Conservation (phyloP, 1,284 basidiomycete species). For the Kalmanozyma brasiliensis region DNA sequence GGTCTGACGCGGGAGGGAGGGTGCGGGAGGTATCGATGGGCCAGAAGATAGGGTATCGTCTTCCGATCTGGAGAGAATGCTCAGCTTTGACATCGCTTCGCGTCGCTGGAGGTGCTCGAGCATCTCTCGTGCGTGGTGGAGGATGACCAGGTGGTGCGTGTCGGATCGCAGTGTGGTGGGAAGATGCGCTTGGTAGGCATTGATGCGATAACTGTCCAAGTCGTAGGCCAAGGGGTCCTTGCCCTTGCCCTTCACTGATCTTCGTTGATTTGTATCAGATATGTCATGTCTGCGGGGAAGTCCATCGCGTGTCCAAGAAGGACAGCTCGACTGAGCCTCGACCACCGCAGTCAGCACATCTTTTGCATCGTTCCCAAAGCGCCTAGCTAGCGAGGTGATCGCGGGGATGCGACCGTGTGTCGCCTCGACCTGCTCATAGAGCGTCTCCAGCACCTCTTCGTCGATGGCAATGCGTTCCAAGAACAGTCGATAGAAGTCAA, state of each 20-base stretch:
- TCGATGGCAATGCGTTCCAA: slow-evolving; percentile 39
- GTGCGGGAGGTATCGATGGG: background rate
- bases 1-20: slow-evolving; percentile 12
- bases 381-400: slow-evolving; percentile 14
- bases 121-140: slow-evolving; percentile 43
- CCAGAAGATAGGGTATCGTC: background rate
- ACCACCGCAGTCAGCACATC: slow-evolving; percentile 43
- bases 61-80: background rate
- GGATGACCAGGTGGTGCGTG: slow-evolving; percentile 42
- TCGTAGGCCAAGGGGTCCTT: slow-evolving; percentile 5
- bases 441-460: slow-evolving; percentile 29
- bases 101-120: slow-evolving; percentile 51
- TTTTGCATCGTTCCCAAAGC: slow-evolving; percentile 44
- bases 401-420: slow-evolving; percentile 20
- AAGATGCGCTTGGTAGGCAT: slow-evolving; percentile 36
- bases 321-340: slow-evolving; percentile 26
- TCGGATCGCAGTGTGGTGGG: slow-evolving; percentile 40
- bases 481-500: slow-evolving; percentile 49
- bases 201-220: slow-evolving; percentile 16
- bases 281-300: background rate
- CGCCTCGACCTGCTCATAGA: slow-evolving; percentile 35
- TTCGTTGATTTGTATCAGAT: background rate
- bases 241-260: too few relatives aligned
- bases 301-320: slow-evolving; percentile 16
- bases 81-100: slow-evolving; percentile 42